Percentiles rank a stretch among this genome's conserved stretches.
phyloP scores from a whole-genome alignment of 805 yeast species.

The Candida yuanshanica region DNA sequence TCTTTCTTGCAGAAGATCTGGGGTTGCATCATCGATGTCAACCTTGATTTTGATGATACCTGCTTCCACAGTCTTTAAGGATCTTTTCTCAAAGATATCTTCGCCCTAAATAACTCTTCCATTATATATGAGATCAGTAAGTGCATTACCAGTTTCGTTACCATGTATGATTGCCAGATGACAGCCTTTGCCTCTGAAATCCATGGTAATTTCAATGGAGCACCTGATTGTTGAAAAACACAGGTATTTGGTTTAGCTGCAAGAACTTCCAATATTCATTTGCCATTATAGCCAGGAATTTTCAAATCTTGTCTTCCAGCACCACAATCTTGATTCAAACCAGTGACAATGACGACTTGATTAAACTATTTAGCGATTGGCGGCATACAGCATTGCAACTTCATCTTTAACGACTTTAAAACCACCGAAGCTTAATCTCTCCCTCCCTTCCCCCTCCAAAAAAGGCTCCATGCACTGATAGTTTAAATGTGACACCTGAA shows the following conservation, averaged over 20 bases:
- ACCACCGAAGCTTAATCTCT: slow-evolving; percentile 31
- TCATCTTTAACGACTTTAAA: slow-evolving; percentile 25
- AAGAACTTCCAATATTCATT: slow-evolving; percentile 38
- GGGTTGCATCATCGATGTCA: too few relatives aligned
- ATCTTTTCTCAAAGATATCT: slow-evolving; percentile 56
- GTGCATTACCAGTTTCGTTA: slow-evolving; percentile 49
- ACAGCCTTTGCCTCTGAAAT: slow-evolving; percentile 33
- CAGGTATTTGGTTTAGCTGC: slow-evolving; percentile 45
- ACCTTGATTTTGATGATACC: too few relatives aligned
- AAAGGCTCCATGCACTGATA: slow-evolving; percentile 17
- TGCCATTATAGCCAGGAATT: slow-evolving; percentile 43
- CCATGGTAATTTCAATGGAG: slow-evolving; percentile 60
- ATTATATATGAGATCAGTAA: slow-evolving; percentile 52
- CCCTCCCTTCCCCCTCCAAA: slow-evolving; percentile 34
- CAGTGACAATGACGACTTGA: slow-evolving; percentile 46
- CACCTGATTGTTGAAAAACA: slow-evolving; percentile 54
- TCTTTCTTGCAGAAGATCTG: too few relatives aligned
- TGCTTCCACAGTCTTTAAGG: too few relatives aligned
- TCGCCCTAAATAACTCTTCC: slow-evolving; percentile 59
- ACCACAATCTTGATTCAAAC: slow-evolving; percentile 52
- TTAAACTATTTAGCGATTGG: slow-evolving; percentile 44
- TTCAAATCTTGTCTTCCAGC: slow-evolving; percentile 47
- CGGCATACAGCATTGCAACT: slow-evolving; percentile 37
- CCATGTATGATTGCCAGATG: slow-evolving; percentile 38
- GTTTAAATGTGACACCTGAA: slow-evolving; percentile 35